phyloP scores from a whole-genome alignment of 306 rosid genomes.

The Vicia villosa region DNA sequence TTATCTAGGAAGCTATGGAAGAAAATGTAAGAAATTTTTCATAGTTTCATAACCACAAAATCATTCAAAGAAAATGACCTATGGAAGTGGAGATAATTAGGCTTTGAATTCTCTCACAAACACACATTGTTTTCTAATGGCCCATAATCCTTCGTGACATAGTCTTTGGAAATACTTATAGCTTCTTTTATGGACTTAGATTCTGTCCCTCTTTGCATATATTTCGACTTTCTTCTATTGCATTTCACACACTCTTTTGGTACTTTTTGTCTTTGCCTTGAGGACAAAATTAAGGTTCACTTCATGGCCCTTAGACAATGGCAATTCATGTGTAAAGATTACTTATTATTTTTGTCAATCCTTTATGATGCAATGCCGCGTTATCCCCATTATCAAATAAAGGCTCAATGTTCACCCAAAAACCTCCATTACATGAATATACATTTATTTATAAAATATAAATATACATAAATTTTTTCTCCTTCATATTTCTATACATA shows the following conservation, averaged over 20 bases:
- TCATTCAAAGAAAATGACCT: slow-evolving; percentile 47
- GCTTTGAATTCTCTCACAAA: slow-evolving; percentile 16
- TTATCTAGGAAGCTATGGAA: neutral
- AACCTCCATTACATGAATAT: neutral
- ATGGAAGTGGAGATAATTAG: slow-evolving; percentile 33
- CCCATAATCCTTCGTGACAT: slow-evolving; percentile 11
- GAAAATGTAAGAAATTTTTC: slow-evolving; percentile 23
- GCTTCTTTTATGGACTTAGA: slow-evolving; percentile 24
- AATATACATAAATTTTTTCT: too few relatives aligned
- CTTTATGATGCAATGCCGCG: slow-evolving; percentile 19
- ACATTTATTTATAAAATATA: too few relatives aligned
- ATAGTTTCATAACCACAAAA: slow-evolving; percentile 24
- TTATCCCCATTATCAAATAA: slow-evolving; percentile 24
- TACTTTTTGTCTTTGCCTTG: slow-evolving; percentile 7
- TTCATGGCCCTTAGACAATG: slow-evolving; percentile 18
- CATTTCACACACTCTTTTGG: slow-evolving; percentile 49
- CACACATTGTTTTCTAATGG: slow-evolving; percentile 9
- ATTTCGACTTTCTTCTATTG: slow-evolving; percentile 29
- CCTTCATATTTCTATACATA: too few relatives aligned
- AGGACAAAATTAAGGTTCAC: slow-evolving; percentile 26
- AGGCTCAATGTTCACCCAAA: neutral
- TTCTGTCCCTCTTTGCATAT: slow-evolving; percentile 15
- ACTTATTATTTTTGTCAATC: neutral
- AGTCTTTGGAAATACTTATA: slow-evolving; percentile 11
- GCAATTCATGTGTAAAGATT: neutral